Evolutionary conservation across 1,139 yeast species (phyloP), one percentile per base, ranked within the genome.

Genomic region (Chernovozyma aurita): DNA sequence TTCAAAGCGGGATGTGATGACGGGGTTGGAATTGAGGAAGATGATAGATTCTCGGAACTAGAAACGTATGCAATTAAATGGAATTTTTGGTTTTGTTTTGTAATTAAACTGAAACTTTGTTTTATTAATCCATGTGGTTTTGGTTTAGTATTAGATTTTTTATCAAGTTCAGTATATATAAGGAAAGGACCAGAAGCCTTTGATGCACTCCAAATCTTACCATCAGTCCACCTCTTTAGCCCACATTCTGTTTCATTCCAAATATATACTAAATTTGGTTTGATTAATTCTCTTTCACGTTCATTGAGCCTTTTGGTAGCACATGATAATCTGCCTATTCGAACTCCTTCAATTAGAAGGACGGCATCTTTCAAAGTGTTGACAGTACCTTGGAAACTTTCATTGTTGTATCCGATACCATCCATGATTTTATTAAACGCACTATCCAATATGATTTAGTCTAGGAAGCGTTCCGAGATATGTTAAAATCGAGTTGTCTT

Each of bases 171-270:
- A 34, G 73, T 67, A 52, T 79, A 79, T 4, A 76, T 73, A 31
- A 79, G 57, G 46, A 79, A 79, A 2, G 72, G 63, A 4, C 83
- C 83, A 8, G 71, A 67, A 6, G 79, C 84, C 40, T 84, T 60
- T 0, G 80, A 73, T 2, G 85, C 83, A 40, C 77, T 68, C 85
- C 85, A 79, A 20, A 72, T 63, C 43, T 66, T 64, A 25, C 85
- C 83, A 46, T 79, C 85, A 2, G 85, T 79, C 85, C 85, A 79
- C 21, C 85, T 57, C 41, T 76, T 68, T 73, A 79, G 77, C 18
- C 77, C 80, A 22, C 82, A 75, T 44, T 74, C 78, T 14, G 65
- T 59, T 52, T 79, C 85, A 48, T 74, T 78, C 85, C 85, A 79
- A 3, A 78, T 70, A 44, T 73, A 79, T 2, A 79, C 71, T 4